These are phyloP conservation scores for Saccharomycopsis selenospora DNA, from an alignment of 805 yeast species.

Conservation along the genomic window DNA sequence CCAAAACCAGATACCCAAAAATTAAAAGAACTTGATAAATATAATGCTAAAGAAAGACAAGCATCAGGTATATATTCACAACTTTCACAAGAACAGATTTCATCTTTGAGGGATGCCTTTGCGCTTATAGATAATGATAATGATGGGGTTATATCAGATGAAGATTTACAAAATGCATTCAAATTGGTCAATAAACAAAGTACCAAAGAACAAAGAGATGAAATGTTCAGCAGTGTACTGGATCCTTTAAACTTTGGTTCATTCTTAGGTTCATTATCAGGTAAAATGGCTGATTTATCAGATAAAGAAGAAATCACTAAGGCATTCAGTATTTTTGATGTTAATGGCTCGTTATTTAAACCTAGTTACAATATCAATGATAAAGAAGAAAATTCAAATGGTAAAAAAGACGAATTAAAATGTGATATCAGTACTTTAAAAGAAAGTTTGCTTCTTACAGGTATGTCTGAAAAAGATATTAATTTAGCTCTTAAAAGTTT, in stretches of 20 bases:
- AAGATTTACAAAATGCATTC: slow-evolving; percentile 50
- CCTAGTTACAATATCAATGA: slow-evolving; percentile 13
- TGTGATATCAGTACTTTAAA: slow-evolving; percentile 44
- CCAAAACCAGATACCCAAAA: neutral
- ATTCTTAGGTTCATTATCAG: slow-evolving; percentile 57
- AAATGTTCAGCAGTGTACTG: slow-evolving; percentile 41
- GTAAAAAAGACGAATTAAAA: slow-evolving; percentile 32
- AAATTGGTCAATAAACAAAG: slow-evolving; percentile 44
- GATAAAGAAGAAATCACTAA: slow-evolving; percentile 45
- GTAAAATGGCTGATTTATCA: slow-evolving; percentile 44
- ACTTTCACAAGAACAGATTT: slow-evolving; percentile 56
- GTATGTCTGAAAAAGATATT: slow-evolving; percentile 36
- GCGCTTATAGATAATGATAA: slow-evolving; percentile 75
- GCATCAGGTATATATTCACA: slow-evolving; percentile 25
- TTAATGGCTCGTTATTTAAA: neutral
- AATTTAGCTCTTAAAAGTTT: slow-evolving; percentile 48
- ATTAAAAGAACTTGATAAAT: neutral
- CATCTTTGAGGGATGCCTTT: slow-evolving; percentile 66
- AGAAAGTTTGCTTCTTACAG: slow-evolving; percentile 41
- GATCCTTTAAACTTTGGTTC: slow-evolving; percentile 52
- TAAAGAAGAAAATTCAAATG: slow-evolving; percentile 21
- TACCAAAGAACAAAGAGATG: slow-evolving; percentile 34
- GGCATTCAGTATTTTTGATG: slow-evolving; percentile 52
- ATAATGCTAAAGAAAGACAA: slow-evolving; percentile 8
- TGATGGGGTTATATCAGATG: slow-evolving; percentile 53